Evolutionary conservation across 2,329 filamentous ascomycete genomes (phyloP), one percentile per base, ranked within the genome.

Genomic region (Xylariaceae sp.): DNA sequence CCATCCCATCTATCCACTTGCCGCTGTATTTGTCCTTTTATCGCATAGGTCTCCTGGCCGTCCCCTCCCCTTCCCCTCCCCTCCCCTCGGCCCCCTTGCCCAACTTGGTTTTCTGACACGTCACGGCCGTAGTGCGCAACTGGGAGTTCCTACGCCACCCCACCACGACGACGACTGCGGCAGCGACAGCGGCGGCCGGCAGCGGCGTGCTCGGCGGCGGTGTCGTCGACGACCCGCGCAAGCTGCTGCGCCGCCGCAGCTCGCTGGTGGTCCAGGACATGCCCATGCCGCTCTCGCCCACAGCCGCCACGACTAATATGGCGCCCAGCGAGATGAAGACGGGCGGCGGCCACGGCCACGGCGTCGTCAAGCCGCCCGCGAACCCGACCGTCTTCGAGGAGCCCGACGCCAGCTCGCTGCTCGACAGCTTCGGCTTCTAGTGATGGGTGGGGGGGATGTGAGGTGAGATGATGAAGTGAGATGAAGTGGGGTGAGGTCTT

Each of bases 381-480:
- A n/a, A n/a, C n/a, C 78, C 87, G 2, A 87, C 82, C 14, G 78
- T 81, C 42, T 96, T 96, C 56, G 73, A 93, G 49, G 92, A 98
- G 59, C 92, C 92, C n/a, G 88, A 94, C 62, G 74, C 84, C 18
- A 86, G 77, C 55, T 90, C 86, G 38, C 61, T 98, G 52, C 67
- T 96, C 49, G 90, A 96, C 66, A 89, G 76, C 56, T 96, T 96
- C 70, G 90, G 90, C 1, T 92, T 96, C 55, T 96, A 43, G 19
- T 19, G 40, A 29, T 13, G n/a, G n/a, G n/a, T n/a, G n/a, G n/a
- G n/a, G 9, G 14, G 10, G 17, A 14, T 15, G 21, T 18, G 3
- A 8, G 14, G 19, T 19, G 19, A 10, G 11, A 21, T 12, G 18
- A 25, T 19, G 10, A 13, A 19, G 29, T 14, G 3, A 21, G 19